These are phyloP conservation scores for Clavispora fructus DNA, from an alignment of 805 yeast genomes.

Conservation along the genomic window DNA sequence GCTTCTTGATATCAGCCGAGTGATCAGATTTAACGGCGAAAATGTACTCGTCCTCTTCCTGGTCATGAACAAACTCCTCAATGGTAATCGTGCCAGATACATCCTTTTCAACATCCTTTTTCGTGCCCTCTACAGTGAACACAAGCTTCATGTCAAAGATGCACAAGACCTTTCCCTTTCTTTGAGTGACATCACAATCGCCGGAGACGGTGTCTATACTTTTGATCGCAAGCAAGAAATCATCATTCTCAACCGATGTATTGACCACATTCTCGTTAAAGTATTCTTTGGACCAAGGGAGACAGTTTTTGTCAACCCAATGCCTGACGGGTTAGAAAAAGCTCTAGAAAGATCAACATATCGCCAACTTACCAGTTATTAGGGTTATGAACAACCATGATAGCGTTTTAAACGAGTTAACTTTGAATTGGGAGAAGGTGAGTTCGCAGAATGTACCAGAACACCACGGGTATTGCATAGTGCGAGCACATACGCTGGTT, in stretches of 20 bases:
- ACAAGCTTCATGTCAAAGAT: slow-evolving; percentile 61
- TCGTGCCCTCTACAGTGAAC: slow-evolving; percentile 35
- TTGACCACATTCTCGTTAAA: slow-evolving; percentile 35
- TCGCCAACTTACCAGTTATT: slow-evolving; percentile 53
- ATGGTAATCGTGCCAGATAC: slow-evolving; percentile 43
- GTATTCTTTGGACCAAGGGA: slow-evolving; percentile 57
- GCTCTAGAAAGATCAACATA: background rate
- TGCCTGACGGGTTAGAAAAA: slow-evolving; percentile 41
- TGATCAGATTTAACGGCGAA: slow-evolving; percentile 40
- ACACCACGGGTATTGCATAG: background rate
- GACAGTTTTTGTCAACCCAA: slow-evolving; percentile 67
- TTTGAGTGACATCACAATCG: slow-evolving; percentile 78
- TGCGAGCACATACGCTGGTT: background rate
- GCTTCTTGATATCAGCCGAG: slow-evolving; percentile 40
- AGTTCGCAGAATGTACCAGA: background rate
- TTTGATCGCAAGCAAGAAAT: slow-evolving; percentile 24
- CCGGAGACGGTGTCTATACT: slow-evolving; percentile 47
- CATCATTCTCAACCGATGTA: slow-evolving; percentile 23
- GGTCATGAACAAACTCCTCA: slow-evolving; percentile 76
- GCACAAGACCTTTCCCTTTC: slow-evolving; percentile 77
- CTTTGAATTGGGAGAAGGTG: background rate
- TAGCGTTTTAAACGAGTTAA: background rate
- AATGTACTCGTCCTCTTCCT: slow-evolving; percentile 58
- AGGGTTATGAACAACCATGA: slow-evolving; percentile 66
- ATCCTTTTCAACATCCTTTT: slow-evolving; percentile 32